Conservation (phyloP, 148 eudicot species). For the Amaranthus palmeri region DNA sequence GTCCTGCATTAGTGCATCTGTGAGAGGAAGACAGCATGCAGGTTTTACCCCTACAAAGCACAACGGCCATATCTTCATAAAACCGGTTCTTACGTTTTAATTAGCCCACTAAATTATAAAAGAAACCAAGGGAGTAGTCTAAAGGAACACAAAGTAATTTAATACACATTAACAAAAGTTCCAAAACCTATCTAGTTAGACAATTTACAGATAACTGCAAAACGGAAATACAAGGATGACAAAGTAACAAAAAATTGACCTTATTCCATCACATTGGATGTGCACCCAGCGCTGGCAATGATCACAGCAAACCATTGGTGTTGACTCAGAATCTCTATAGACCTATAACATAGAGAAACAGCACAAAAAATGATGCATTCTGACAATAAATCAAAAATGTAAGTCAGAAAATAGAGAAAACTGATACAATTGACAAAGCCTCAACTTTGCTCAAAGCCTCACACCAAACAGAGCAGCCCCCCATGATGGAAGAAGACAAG, state of each 20-base stretch:
- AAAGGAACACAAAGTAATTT: too few relatives aligned
- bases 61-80: background rate
- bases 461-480: background rate
- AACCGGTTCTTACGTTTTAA: background rate
- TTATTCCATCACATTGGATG: conserved; percentile 87
- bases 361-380: background rate
- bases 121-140: too few relatives aligned
- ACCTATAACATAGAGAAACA: conserved; percentile 46
- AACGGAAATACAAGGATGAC: background rate
- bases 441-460: background rate
- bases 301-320: conserved; percentile 99
- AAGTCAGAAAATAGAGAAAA: background rate
- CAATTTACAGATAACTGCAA: too few relatives aligned
- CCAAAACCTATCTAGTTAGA: too few relatives aligned
- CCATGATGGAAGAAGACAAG: too few relatives aligned
- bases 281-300: conserved; percentile 98
- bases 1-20: too few relatives aligned
- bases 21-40: background rate
- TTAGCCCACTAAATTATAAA: background rate
- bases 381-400: background rate
- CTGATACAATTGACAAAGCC: background rate
- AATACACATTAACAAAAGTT: too few relatives aligned
- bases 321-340: conserved; percentile 93
- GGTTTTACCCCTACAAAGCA: background rate
- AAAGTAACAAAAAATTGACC: conserved; percentile 34